A percentile compares a stretch with the other conserved stretches of the same genome.
phyloP scores from a whole-genome alignment of 352 stramenopile genomes.

The Peronospora belbahrii region DNA sequence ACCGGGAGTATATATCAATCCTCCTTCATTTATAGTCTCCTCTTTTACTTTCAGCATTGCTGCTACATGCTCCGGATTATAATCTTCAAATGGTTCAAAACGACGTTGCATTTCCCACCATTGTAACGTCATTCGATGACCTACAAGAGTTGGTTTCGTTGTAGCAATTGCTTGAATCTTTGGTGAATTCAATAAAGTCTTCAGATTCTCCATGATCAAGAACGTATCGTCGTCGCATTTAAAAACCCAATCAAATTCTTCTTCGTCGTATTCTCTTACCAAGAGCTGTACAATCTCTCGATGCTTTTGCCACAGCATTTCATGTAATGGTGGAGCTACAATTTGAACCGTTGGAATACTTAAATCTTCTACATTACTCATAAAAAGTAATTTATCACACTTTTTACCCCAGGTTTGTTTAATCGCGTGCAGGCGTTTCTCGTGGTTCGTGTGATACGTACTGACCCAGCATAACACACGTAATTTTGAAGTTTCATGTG shows the following conservation, averaged over 20 bases:
- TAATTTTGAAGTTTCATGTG: conserved; percentile 29
- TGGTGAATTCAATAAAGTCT: conserved; percentile 50
- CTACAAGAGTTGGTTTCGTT: conserved; percentile 48
- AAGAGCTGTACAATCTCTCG: conserved; percentile 73
- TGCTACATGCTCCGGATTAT: conserved; percentile 48
- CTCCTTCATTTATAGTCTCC: conserved; percentile 40
- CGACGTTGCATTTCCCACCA: conserved; percentile 78
- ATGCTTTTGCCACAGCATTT: conserved; percentile 82
- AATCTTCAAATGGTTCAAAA: conserved; percentile 62
- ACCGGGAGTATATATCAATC: conserved; percentile 77
- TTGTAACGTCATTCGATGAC: conserved; percentile 80
- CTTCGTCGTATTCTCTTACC: conserved; percentile 46
- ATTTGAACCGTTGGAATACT: conserved; percentile 58
- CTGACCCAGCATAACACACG: conserved; percentile 83
- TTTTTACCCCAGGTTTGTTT: conserved; percentile 69
- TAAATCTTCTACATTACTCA: conserved; percentile 72
- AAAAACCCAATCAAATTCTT: conserved; percentile 81
- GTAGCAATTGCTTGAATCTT: conserved; percentile 30
- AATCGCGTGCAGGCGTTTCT: conserved; percentile 47
- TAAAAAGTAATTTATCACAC: conserved; percentile 85
- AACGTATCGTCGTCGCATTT: conserved; percentile 88
- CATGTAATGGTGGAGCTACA: conserved; percentile 51
- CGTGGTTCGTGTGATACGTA: conserved; percentile 77
- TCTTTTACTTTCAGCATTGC: conserved; percentile 43
- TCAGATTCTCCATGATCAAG: conserved; percentile 81